Evolutionary conservation across 2,329 filamentous ascomycete species (phyloP).

Genomic region (Diaporthe destruens): DNA sequence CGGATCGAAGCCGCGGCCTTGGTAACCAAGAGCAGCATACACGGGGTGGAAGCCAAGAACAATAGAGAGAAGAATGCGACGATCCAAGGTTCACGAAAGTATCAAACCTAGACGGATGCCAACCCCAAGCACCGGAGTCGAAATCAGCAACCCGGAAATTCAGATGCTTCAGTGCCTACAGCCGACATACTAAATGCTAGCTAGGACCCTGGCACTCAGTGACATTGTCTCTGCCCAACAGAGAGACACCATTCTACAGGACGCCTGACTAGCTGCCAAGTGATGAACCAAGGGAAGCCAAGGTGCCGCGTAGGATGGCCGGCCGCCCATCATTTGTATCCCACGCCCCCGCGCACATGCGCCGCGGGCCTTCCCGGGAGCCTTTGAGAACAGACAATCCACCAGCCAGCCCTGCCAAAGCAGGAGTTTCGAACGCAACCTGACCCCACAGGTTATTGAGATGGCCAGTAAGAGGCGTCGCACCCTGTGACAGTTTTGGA

Average conservation of each 20-base stretch:
- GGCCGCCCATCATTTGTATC: background rate
- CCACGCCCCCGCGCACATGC: background rate
- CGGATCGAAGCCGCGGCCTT: background rate
- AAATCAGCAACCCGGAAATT: background rate
- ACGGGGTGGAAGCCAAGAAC: background rate
- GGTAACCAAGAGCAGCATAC: background rate
- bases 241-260: background rate
- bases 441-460: background rate
- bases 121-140: too few species aligned
- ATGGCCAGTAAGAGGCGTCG: background rate
- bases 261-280: background rate
- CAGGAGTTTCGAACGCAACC: background rate
- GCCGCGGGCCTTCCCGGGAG: background rate
- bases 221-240: too few species aligned
- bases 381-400: background rate
- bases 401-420: background rate
- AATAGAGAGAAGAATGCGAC: background rate
- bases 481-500: background rate
- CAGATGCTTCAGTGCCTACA: background rate
- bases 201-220: background rate
- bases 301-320: background rate
- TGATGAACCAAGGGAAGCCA: constrained; percentile 8
- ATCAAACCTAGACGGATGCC: background rate
- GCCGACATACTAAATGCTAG: too few species aligned
- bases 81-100: background rate